These are phyloP conservation scores for Beauveria varroae DNA, from an alignment of 2,329 filamentous ascomycete genomes.

Conservation along the genomic window DNA sequence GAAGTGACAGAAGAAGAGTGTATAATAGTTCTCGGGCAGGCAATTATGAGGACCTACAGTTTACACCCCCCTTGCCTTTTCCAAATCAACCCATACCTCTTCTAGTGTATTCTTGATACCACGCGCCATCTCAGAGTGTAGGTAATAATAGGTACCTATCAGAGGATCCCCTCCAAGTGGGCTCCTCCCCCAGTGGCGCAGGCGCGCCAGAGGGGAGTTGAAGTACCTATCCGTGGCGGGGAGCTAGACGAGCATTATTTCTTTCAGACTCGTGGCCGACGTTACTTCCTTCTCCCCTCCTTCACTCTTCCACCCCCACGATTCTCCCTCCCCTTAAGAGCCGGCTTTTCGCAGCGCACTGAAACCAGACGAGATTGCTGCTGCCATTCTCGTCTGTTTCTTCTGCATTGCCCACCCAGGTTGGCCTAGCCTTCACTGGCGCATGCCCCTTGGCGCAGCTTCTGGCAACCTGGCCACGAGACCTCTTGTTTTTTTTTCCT, in stretches of 20 bases:
- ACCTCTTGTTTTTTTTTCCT: not conserved
- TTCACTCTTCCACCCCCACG: not conserved
- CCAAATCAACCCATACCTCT: too few relatives aligned
- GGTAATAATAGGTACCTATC: too few relatives aligned
- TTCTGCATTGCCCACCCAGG: not conserved
- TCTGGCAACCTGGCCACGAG: slow-evolving; percentile 7
- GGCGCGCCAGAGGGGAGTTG: too few relatives aligned
- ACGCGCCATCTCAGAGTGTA: too few relatives aligned
- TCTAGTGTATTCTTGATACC: too few relatives aligned
- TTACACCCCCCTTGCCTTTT: too few relatives aligned
- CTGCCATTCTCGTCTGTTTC: not conserved
- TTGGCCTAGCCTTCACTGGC: not conserved
- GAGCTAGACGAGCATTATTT: not conserved
- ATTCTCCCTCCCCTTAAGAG: not conserved
- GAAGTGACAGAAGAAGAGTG: too few relatives aligned
- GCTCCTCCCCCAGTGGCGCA: too few relatives aligned
- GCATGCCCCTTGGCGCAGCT: not conserved
- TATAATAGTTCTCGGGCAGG: too few relatives aligned
- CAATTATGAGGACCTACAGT: too few relatives aligned
- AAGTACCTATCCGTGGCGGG: not conserved
- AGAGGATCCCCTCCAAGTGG: too few relatives aligned
- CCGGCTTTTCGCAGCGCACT: not conserved
- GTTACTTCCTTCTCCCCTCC: not conserved
- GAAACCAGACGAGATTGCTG: not conserved
- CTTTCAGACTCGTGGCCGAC: not conserved